Conservation (phyloP, 2,329 filamentous ascomycete species). For the Verticillium nubilum region DNA sequence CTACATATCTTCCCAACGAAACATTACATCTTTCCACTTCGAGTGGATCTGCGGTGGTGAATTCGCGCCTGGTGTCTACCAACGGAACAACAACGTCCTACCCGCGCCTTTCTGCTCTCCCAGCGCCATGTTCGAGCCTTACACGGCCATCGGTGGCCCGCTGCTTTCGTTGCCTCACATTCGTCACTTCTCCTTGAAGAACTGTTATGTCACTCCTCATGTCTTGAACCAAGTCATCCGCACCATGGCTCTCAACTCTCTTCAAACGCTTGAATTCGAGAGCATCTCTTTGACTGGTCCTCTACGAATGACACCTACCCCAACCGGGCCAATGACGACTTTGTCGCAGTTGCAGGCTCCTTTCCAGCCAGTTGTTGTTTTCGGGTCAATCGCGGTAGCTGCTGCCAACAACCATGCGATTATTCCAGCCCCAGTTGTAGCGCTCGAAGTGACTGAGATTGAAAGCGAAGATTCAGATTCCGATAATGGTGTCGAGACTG, state of each 20-base stretch:
- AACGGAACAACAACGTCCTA: conserved; percentile 57
- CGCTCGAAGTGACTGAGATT: no score
- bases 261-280: conserved; percentile 53
- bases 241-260: conserved; percentile 35
- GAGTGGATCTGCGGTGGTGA: conserved; percentile 67
- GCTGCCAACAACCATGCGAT: background rate
- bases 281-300: conserved; percentile 59
- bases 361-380: background rate
- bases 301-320: conserved; percentile 8
- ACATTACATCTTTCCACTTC: conserved; percentile 54
- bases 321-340: conserved; percentile 18
- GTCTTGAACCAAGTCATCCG: conserved; percentile 47
- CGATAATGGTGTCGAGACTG: background rate
- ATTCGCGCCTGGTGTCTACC: conserved; percentile 54
- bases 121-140: conserved; percentile 20
- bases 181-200: conserved; percentile 56
- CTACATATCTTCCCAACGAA: conserved; percentile 39
- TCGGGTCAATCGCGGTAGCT: background rate
- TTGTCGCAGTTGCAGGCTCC: background rate
- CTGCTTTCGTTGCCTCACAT: conserved; percentile 51
- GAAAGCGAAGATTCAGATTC: background rate
- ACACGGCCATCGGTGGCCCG: conserved; percentile 25
- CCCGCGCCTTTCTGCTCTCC: conserved; percentile 47
- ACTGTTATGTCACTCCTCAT: conserved; percentile 62
- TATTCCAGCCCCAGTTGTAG: background rate